phyloP scores from a whole-genome alignment of 805 yeast genomes.

The Kurtzmaniella fragi region DNA sequence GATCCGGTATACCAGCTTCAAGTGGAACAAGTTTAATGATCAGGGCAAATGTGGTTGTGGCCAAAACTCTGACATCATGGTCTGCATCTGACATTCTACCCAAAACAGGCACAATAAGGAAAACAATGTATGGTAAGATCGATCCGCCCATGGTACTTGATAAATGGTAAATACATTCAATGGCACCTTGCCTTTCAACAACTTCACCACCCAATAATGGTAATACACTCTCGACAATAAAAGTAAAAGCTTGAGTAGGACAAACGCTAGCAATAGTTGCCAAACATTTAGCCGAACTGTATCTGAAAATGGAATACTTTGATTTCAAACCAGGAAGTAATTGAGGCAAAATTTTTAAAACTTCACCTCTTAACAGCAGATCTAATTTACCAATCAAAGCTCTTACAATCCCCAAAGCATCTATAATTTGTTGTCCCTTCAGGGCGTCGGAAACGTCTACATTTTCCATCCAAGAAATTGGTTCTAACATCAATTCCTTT shows the following conservation, averaged over 20 bases:
- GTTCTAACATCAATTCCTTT: slow-evolving; percentile 57
- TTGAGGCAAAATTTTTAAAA: slow-evolving; percentile 36
- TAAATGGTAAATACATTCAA: slow-evolving; percentile 84
- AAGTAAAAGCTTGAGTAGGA: slow-evolving; percentile 70
- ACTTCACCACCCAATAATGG: slow-evolving; percentile 75
- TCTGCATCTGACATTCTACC: slow-evolving; percentile 98
- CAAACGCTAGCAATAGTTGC: slow-evolving; percentile 69
- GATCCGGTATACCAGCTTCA: slow-evolving; percentile 96
- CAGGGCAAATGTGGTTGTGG: slow-evolving; percentile 95
- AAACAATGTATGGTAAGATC: slow-evolving; percentile 90
- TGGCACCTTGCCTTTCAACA: slow-evolving; percentile 84
- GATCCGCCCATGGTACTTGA: slow-evolving; percentile 81
- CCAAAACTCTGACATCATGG: slow-evolving; percentile 77
- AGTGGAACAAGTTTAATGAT: slow-evolving; percentile 92
- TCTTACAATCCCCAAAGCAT: slow-evolving; percentile 76
- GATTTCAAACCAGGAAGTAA: slow-evolving; percentile 60
- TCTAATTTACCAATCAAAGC: slow-evolving; percentile 65
- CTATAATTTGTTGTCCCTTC: slow-evolving; percentile 77
- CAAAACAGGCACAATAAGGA: slow-evolving; percentile 89
- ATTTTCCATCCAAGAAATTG: slow-evolving; percentile 42
- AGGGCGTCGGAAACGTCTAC: slow-evolving; percentile 31
- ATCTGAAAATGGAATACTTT: slow-evolving; percentile 76
- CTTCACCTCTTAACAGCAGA: slow-evolving; percentile 40
- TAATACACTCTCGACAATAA: slow-evolving; percentile 67
- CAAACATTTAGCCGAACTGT: slow-evolving; percentile 84